These are phyloP conservation scores for Microdochium paspali DNA, from an alignment of 2,329 filamentous ascomycete genomes.

Conservation along the genomic window DNA sequence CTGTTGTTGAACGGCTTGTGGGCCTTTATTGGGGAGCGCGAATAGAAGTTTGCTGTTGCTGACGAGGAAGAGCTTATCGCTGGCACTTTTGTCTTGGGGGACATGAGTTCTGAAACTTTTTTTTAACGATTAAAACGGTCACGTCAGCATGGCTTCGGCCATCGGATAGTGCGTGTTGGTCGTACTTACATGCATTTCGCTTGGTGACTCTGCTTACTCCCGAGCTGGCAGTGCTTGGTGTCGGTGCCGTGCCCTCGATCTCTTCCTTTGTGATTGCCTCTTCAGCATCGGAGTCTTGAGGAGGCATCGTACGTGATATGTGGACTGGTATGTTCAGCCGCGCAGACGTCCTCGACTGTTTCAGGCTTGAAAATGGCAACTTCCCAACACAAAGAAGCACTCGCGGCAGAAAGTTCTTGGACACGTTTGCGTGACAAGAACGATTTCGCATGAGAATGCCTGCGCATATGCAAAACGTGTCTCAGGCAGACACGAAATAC, in stretches of 20 bases:
- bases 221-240: conserved; percentile 10
- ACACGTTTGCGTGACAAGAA: no score
- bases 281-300: conserved; percentile 16
- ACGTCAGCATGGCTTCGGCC: neutral
- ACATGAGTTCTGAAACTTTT: conserved; percentile 45
- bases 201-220: conserved; percentile 6
- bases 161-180: neutral
- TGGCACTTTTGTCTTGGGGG: conserved; percentile 31
- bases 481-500: no score
- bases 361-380: no score
- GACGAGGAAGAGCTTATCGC: neutral
- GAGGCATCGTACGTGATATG: no score
- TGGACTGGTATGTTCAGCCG: no score
- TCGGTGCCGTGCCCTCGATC: conserved; percentile 22
- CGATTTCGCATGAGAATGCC: no score
- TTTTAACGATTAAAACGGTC: neutral
- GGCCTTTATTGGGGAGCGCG: conserved; percentile 5
- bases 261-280: conserved; percentile 31
- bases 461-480: no score
- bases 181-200: conserved; percentile 28
- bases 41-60: conserved; percentile 3
- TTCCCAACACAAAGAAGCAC: no score
- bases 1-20: conserved; percentile 24
- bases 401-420: neutral
- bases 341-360: no score